These are phyloP conservation scores for Scheffersomyces lignosus DNA, from an alignment of 805 yeast genomes.

Conservation along the genomic window DNA sequence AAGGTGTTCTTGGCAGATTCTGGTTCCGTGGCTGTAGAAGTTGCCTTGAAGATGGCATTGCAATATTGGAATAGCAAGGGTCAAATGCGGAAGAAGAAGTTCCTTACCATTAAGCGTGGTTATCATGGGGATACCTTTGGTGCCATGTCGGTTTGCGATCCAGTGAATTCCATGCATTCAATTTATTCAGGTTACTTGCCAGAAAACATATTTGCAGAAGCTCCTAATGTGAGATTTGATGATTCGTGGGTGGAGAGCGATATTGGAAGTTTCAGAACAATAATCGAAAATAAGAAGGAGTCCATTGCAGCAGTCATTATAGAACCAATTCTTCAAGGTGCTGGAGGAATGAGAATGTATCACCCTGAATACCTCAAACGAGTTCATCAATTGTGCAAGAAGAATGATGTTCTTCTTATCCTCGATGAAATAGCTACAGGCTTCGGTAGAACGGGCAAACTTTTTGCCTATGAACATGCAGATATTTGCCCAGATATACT, in stretches of 20 bases:
- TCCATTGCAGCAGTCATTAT: conserved; percentile 34
- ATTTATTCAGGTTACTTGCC: conserved; percentile 27
- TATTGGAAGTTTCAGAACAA: conserved; percentile 21
- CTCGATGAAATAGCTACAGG: conserved; percentile 41
- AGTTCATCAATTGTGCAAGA: conserved; percentile 29
- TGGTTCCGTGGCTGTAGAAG: conserved; percentile 34
- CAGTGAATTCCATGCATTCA: conserved; percentile 33
- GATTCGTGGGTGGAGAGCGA: conserved; percentile 22
- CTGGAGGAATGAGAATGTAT: conserved; percentile 38
- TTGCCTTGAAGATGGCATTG: conserved; percentile 36
- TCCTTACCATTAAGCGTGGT: conserved; percentile 32
- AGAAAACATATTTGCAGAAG: conserved; percentile 20
- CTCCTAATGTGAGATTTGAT: conserved; percentile 16
- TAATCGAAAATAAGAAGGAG: conserved; percentile 25
- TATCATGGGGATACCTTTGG: conserved; percentile 42
- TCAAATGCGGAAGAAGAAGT: conserved; percentile 20
- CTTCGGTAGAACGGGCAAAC: conserved; percentile 16
- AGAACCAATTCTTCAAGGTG: conserved; percentile 40
- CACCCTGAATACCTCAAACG: conserved; percentile 29
- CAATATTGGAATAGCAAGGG: conserved; percentile 29
- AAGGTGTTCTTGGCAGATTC: conserved; percentile 8
- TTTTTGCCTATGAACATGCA: conserved; percentile 33
- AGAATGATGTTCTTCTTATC: conserved; percentile 28
- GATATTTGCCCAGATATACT: conserved; percentile 4
- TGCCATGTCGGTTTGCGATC: conserved; percentile 37